A percentile compares a stretch with the other conserved stretches of the same genome.
Conservation (phyloP, 164 flowering plant species). For the Sextonia rubra region DNA sequence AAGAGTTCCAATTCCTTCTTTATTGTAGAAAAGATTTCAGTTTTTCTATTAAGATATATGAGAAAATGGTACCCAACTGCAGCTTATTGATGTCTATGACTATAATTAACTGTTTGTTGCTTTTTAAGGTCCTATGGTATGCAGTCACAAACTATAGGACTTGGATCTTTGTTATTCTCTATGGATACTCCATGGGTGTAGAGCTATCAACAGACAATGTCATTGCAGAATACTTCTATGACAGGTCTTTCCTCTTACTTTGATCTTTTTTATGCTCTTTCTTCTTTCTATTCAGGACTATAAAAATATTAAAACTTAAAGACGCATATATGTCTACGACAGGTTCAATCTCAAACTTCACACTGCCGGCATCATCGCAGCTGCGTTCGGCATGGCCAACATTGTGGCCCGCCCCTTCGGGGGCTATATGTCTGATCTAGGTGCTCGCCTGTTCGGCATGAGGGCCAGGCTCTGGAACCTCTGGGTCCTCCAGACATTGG, state of each 20-base stretch:
- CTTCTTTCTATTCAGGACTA: background rate
- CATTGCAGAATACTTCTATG: slow-evolving; percentile 68
- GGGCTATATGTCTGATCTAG: slow-evolving; percentile 53
- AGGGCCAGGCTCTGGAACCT: slow-evolving; percentile 64
- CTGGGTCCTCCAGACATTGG: slow-evolving; percentile 69
- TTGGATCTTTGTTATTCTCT: slow-evolving; percentile 69
- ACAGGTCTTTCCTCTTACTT: slow-evolving; percentile 27
- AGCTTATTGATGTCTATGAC: background rate
- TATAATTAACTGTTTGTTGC: background rate
- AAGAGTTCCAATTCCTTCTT: too few relatives aligned
- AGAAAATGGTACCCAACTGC: background rate
- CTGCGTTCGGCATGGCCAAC: slow-evolving; percentile 76
- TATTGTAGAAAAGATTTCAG: too few relatives aligned
- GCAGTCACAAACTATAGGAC: slow-evolving; percentile 71
- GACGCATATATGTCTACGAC: background rate
- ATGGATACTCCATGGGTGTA: slow-evolving; percentile 78
- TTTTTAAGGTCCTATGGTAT: slow-evolving; percentile 49
- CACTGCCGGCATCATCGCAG: slow-evolving; percentile 69
- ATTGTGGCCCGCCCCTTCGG: slow-evolving; percentile 65
- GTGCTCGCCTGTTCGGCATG: slow-evolving; percentile 56
- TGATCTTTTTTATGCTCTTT: background rate
- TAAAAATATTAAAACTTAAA: background rate
- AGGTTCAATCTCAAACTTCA: slow-evolving; percentile 69
- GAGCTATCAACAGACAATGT: slow-evolving; percentile 66
- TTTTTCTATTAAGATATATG: too few relatives aligned